Conservation (phyloP, 164 flowering plant species). For the Saururus chinensis region DNA sequence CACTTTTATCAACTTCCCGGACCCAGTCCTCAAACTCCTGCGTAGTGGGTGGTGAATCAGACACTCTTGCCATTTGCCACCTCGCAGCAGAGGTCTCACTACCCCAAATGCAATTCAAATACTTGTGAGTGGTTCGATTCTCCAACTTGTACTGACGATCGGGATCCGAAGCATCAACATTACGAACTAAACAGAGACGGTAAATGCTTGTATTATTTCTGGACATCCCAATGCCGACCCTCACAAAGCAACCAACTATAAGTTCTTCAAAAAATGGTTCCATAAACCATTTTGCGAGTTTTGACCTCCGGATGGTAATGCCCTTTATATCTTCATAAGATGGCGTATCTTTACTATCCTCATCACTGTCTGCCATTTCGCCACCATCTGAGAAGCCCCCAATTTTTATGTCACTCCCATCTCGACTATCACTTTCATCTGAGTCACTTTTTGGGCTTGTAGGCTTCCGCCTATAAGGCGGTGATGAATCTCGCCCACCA, state of each 20-base stretch:
- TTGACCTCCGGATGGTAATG: conserved; percentile 79
- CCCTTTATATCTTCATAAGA: conserved; percentile 68
- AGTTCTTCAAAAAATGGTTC: conserved; percentile 94
- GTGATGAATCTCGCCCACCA: conserved; percentile 32
- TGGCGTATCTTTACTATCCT: conserved; percentile 40
- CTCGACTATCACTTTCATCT: conserved; percentile 64
- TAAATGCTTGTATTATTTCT: conserved; percentile 50
- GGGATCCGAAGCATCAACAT: conserved; percentile 85
- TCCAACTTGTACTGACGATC: conserved; percentile 71
- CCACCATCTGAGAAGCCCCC: conserved; percentile 58
- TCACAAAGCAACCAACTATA: conserved; percentile 90
- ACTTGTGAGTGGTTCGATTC: conserved; percentile 74
- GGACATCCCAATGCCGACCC: conserved; percentile 90
- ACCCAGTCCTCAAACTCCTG: conserved; percentile 78
- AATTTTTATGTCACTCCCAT: conserved; percentile 15
- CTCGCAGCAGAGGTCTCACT: conserved; percentile 78
- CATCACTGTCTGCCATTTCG: conserved; percentile 68
- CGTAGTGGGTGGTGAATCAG: conserved; percentile 65
- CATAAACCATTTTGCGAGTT: conserved; percentile 86
- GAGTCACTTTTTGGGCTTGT: conserved; percentile 50
- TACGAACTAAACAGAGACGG: conserved; percentile 74
- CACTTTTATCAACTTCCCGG: conserved; percentile 65
- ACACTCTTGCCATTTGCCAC: conserved; percentile 98
- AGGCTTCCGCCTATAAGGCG: conserved; percentile 42
- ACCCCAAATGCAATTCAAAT: conserved; percentile 75